A percentile compares a stretch with the other conserved stretches of the same genome.
Evolutionary conservation across 345 rosid genomes (phyloP).

Genomic region (Populus alba): DNA sequence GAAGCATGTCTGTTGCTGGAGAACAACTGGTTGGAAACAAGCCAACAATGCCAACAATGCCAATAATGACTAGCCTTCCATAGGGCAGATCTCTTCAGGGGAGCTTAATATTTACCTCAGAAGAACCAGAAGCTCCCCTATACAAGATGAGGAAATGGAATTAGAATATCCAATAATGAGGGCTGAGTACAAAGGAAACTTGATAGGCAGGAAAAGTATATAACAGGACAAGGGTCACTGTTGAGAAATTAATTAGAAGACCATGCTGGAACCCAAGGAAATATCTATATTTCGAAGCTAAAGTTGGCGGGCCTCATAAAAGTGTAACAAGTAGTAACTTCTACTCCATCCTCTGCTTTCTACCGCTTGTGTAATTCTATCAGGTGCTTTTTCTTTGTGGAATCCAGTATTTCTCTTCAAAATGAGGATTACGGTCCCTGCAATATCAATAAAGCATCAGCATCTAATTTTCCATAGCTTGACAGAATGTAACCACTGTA

Average conservation of each 20-base stretch:
- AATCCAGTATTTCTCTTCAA: constrained; percentile 12
- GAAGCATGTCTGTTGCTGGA: constrained; percentile 29
- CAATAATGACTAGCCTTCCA: constrained; percentile 16
- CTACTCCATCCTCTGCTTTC: constrained; percentile 22
- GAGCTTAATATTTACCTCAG: constrained; percentile 19
- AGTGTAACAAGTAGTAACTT: constrained; percentile 15
- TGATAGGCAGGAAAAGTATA: constrained; percentile 39
- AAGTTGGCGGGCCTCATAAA: constrained; percentile 9
- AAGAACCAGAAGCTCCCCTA: constrained; percentile 15
- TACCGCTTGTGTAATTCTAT: constrained; percentile 10
- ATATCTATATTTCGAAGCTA: constrained; percentile 36
- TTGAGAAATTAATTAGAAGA: constrained; percentile 13
- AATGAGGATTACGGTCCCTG: constrained; percentile 17
- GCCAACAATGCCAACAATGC: neutral
- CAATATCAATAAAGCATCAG: constrained; percentile 15
- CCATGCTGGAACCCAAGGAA: constrained; percentile 11
- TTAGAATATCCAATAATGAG: constrained; percentile 32
- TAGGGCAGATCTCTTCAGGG: constrained; percentile 10
- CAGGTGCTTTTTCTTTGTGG: neutral
- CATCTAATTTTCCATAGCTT: neutral
- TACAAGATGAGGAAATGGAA: constrained; percentile 17
- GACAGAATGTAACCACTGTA: neutral
- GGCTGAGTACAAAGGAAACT: constrained; percentile 38
- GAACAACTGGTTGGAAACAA: too few relatives aligned
- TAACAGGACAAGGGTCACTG: constrained; percentile 20